These are phyloP conservation scores for Pythium aquatile DNA, from an alignment of 352 stramenopile genomes.

Conservation along the genomic window DNA sequence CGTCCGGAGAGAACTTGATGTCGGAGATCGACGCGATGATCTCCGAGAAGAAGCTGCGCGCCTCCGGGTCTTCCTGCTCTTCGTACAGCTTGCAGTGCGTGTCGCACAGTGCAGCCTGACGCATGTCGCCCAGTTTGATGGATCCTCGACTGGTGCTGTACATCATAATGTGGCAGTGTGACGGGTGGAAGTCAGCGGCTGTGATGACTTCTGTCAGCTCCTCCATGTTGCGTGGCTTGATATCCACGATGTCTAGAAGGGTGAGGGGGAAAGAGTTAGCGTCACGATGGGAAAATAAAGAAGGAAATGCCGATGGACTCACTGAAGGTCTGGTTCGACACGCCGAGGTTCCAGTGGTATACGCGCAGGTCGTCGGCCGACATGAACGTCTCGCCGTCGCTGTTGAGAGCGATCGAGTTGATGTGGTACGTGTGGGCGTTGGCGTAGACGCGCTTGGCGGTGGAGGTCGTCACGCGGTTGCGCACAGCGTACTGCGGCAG, in stretches of 20 bases:
- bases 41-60: constrained; percentile 94
- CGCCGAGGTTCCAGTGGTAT: constrained; percentile 94
- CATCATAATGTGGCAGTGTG: constrained; percentile 93
- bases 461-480: constrained; percentile 66
- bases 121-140: constrained; percentile 94
- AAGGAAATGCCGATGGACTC: constrained; percentile 14
- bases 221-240: constrained; percentile 97
- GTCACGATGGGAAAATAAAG: background rate
- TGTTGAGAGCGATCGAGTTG: constrained; percentile 94
- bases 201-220: constrained; percentile 97
- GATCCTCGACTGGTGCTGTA: constrained; percentile 92
- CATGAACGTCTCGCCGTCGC: constrained; percentile 95
- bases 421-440: constrained; percentile 98
- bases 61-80: constrained; percentile 74
- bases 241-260: constrained; percentile 92
- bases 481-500: constrained; percentile 55
- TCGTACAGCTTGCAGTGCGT: constrained; percentile 84
- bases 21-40: constrained; percentile 96
- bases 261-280: constrained; percentile 1
- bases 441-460: constrained; percentile 82
- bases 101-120: constrained; percentile 87
- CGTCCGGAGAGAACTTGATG: constrained; percentile 92
- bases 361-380: constrained; percentile 95
- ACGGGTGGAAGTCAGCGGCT: constrained; percentile 92
- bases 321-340: constrained; percentile 91